Evolutionary conservation across 2,329 filamentous ascomycete genomes (phyloP).

Genomic region (Nannizziopsis arthrosporioides): DNA sequence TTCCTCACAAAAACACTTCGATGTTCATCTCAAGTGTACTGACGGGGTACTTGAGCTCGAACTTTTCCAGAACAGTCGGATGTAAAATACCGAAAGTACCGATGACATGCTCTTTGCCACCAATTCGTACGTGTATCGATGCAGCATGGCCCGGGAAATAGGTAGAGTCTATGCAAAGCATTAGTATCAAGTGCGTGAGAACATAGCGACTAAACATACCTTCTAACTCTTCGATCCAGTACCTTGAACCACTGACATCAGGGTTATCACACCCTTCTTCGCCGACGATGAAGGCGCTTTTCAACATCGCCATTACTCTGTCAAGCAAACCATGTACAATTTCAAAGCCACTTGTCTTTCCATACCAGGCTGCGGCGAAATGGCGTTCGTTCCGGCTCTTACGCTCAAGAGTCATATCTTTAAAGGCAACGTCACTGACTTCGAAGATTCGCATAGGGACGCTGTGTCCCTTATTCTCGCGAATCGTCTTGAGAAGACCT

Average conservation of each 20-base stretch:
- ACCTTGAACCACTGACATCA: constrained; percentile 52
- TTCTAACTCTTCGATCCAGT: constrained; percentile 90
- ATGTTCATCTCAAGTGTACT: constrained; percentile 92
- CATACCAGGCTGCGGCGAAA: constrained; percentile 92
- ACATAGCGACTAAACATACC: constrained; percentile 36
- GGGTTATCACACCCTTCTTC: constrained; percentile 58
- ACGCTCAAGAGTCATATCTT: constrained; percentile 69
- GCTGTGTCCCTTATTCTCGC: constrained; percentile 80
- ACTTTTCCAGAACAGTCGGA: constrained; percentile 84
- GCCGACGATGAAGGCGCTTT: constrained; percentile 63
- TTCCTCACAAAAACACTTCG: constrained; percentile 66
- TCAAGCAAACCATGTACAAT: constrained; percentile 89
- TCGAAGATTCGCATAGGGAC: constrained; percentile 90
- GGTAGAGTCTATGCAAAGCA: constrained; percentile 50
- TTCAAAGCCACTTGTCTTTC: constrained; percentile 89
- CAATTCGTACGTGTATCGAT: constrained; percentile 64
- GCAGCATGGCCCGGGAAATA: constrained; percentile 88
- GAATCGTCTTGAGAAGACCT: constrained; percentile 81
- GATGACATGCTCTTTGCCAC: constrained; percentile 62
- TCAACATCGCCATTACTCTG: constrained; percentile 83
- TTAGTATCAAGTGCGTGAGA: neutral
- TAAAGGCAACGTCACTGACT: constrained; percentile 81
- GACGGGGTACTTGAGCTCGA: constrained; percentile 83
- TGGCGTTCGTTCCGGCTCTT: constrained; percentile 86
- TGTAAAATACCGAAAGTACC: constrained; percentile 91